Conservation (phyloP, 2,329 filamentous ascomycete genomes). For the Colletotrichum spaethianum region DNA sequence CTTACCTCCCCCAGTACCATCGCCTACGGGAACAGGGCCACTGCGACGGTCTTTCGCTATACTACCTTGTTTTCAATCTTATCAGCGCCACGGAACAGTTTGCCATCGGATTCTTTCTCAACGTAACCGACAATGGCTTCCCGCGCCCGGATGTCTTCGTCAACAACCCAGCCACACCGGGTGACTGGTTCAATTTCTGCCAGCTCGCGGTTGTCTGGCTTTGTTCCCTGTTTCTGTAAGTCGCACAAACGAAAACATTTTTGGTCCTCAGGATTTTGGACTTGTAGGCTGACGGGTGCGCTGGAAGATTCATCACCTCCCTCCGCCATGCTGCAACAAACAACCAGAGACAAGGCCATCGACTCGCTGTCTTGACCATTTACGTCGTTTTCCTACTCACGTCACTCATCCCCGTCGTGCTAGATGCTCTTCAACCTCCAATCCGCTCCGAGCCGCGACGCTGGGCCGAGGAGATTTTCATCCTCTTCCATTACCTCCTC, state of each 20-base stretch:
- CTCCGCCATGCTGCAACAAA: neutral
- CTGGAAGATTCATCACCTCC: neutral
- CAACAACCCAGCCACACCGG: slow-evolving; percentile 9
- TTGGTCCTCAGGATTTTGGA: neutral
- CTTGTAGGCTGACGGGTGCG: neutral
- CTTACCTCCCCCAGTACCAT: slow-evolving; percentile 28
- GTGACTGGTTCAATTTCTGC: slow-evolving; percentile 33
- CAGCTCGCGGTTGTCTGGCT: slow-evolving; percentile 23
- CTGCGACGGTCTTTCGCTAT: slow-evolving; percentile 16
- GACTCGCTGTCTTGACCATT: neutral
- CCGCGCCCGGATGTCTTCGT: slow-evolving; percentile 18
- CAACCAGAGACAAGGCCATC: fast-evolving
- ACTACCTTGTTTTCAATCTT: slow-evolving; percentile 20
- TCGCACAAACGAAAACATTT: neutral
- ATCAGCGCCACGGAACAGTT: slow-evolving; percentile 26
- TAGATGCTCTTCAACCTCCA: neutral
- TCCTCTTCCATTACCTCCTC: neutral
- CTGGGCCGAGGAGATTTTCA: neutral
- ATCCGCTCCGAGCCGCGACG: neutral
- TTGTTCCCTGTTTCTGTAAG: slow-evolving; percentile 5
- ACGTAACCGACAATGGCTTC: slow-evolving; percentile 1
- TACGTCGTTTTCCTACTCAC: neutral
- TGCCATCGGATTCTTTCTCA: slow-evolving; percentile 19
- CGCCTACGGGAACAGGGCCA: slow-evolving; percentile 19
- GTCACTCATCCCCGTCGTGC: neutral